These are phyloP conservation scores for Acacia crassicarpa DNA, from an alignment of 306 rosid genomes.

Conservation along the genomic window DNA sequence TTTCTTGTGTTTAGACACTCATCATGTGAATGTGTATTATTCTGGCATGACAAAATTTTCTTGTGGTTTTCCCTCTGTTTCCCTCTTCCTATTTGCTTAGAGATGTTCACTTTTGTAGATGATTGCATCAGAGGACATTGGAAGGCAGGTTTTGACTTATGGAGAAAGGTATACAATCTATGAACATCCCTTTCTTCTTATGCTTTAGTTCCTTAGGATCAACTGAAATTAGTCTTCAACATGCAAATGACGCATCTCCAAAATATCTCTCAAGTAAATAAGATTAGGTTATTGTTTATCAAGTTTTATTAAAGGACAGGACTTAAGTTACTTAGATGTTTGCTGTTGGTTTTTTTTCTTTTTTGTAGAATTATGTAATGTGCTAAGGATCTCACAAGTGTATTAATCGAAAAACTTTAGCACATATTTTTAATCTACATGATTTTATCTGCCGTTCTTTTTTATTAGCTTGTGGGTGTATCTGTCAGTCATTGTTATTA, in stretches of 20 bases:
- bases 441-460: too few species aligned
- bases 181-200: background rate
- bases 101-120: slow-evolving; percentile 47
- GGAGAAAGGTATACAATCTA: slow-evolving; percentile 77
- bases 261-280: background rate
- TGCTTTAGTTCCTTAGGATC: background rate
- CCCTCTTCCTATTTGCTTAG: background rate
- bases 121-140: slow-evolving; percentile 93
- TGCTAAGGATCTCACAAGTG: background rate
- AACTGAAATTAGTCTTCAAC: background rate
- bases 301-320: too few species aligned
- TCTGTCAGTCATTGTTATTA: too few species aligned
- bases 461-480: too few species aligned
- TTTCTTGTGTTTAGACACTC: too few species aligned
- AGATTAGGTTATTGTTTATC: too few species aligned
- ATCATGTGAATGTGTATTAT: background rate
- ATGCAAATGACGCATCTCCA: background rate
- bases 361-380: background rate
- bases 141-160: slow-evolving; percentile 92
- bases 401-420: background rate
- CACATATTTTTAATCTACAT: too few species aligned
- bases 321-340: too few species aligned
- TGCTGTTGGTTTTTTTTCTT: too few species aligned
- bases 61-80: background rate
- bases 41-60: background rate